Evolutionary conservation across 192 early-diverging fungal species (phyloP), one percentile per base, ranked within the genome.

Genomic region (Powellomyces hirtus): DNA sequence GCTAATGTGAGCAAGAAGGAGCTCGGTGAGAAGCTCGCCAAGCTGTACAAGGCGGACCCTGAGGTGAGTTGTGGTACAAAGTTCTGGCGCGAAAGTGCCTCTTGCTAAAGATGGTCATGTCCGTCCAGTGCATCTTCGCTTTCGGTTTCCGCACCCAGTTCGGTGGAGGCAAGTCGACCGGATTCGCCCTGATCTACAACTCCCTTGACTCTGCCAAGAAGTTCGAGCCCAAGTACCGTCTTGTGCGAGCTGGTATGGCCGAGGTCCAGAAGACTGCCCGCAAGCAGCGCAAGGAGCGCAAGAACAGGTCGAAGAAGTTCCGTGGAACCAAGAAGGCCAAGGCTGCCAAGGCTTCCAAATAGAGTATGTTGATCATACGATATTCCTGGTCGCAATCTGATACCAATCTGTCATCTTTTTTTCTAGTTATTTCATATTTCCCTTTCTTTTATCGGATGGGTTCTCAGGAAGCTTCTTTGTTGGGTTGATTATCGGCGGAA

Each of bases 231-330:
- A 98, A 97, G 88, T 92, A 92, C 90, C 88, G 96, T 73, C 88
- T 95, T 62, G 86, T 89, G 55, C 84, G 96, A 38, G 66, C 49
- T 64, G 84, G 90, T 64, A 77, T 92, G 65, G 86, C 79, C 71
- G 89, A 86, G 75, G 71, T 79, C 71, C 73, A 79, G 75, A 89
- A 87, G 77, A 84, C 84, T 63, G 88, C 92, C 59, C 92, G 92
- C 84, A 98, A 97, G 88, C 97, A 98, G 84, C 91, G 94, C 77
- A 98, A 96, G 93, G 94, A 98, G 70, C 88, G 90, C 79, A 96
- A 96, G 91, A 98, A 98, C 92, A 88, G 97, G 77, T 79, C 86
- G 79, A 98, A 98, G 94, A 98, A 95, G 91, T 84, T 95, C 88
- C 88, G 91, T 75, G 95, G 95, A 80, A 94, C 93, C 81, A 93